A percentile compares a stretch with the other conserved stretches of the same genome.
These are phyloP conservation scores for Leucocoprinus leucothites DNA, from an alignment of 768 basidiomycete genomes.

Conservation along the genomic window DNA sequence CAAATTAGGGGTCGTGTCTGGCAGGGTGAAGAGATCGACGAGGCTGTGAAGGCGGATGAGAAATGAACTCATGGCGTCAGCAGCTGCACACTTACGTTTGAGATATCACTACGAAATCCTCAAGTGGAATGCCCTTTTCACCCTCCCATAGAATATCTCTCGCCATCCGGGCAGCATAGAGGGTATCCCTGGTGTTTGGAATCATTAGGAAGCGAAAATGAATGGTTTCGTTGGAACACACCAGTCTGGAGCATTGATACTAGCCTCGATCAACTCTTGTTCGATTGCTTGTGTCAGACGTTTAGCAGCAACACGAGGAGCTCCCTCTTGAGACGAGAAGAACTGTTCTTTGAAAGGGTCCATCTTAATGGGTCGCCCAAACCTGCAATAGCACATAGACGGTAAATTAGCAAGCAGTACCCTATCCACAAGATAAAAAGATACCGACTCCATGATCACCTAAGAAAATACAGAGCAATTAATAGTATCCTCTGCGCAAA, in stretches of 20 bases:
- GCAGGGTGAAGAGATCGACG: constrained; percentile 81
- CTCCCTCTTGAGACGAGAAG: constrained; percentile 62
- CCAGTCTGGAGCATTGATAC: constrained; percentile 95
- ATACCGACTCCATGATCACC: constrained; percentile 74
- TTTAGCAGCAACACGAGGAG: constrained; percentile 79
- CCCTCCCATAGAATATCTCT: constrained; percentile 90
- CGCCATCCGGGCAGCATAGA: constrained; percentile 90
- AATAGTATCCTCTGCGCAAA: not conserved
- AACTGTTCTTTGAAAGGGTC: constrained; percentile 77
- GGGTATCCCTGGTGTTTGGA: constrained; percentile 67
- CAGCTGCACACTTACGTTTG: constrained; percentile 70
- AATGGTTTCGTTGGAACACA: constrained; percentile 32
- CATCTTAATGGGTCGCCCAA: constrained; percentile 77
- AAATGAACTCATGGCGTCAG: constrained; percentile 11
- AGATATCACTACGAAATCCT: constrained; percentile 79
- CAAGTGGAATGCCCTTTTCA: constrained; percentile 70
- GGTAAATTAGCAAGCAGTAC: not conserved
- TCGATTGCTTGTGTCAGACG: constrained; percentile 76
- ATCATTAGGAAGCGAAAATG: constrained; percentile 1
- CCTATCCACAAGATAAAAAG: not conserved
- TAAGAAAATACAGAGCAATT: constrained; percentile 21
- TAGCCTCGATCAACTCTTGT: constrained; percentile 64
- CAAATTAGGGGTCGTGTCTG: constrained; percentile 58
- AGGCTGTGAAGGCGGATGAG: constrained; percentile 45
- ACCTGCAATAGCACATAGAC: constrained; percentile 43